Percentiles rank a stretch among this genome's conserved stretches.
Conservation (phyloP, 2,329 filamentous ascomycete genomes). For the Nemania sp. region DNA sequence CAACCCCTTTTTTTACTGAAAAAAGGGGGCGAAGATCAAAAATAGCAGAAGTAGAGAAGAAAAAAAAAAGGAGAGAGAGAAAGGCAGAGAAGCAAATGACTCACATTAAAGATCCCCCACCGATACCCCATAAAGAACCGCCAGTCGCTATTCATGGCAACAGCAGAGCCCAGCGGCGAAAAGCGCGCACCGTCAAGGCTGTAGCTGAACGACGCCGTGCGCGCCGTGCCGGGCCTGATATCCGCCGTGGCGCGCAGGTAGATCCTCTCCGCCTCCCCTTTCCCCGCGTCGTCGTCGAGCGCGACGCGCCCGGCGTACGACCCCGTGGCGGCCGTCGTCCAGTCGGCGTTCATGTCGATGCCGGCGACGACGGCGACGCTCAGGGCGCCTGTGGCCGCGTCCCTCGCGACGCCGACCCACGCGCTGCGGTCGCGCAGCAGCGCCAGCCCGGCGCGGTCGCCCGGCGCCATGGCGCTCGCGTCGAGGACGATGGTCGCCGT, state of each 20-base stretch:
- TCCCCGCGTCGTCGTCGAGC: slow-evolving; percentile 32
- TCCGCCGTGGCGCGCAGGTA: slow-evolving; percentile 47
- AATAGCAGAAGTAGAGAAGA: not conserved
- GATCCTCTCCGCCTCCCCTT: slow-evolving; percentile 32
- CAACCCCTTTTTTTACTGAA: too few relatives aligned
- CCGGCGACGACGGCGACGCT: slow-evolving; percentile 44
- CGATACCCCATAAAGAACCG: slow-evolving; percentile 54
- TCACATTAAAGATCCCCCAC: slow-evolving; percentile 52
- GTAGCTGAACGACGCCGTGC: slow-evolving; percentile 46
- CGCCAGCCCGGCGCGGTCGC: slow-evolving; percentile 57
- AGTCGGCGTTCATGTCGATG: slow-evolving; percentile 45
- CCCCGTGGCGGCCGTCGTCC: slow-evolving; percentile 39
- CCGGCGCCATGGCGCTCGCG: slow-evolving; percentile 52
- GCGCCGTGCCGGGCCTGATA: slow-evolving; percentile 39
- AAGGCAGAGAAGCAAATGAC: not conserved
- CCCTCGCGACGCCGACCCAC: slow-evolving; percentile 56
- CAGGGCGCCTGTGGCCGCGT: slow-evolving; percentile 34
- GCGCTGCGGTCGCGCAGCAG: slow-evolving; percentile 58
- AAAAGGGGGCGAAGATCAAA: too few relatives aligned
- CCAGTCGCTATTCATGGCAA: slow-evolving; percentile 49
- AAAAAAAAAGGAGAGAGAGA: not conserved
- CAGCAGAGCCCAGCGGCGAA: slow-evolving; percentile 40
- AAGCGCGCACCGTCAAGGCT: slow-evolving; percentile 50
- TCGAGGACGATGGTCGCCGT: slow-evolving; percentile 57
- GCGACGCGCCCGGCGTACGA: slow-evolving; percentile 36